Evolutionary conservation across 2,329 filamentous ascomycete species (phyloP).

Genomic region (Blastomyces percursus): DNA sequence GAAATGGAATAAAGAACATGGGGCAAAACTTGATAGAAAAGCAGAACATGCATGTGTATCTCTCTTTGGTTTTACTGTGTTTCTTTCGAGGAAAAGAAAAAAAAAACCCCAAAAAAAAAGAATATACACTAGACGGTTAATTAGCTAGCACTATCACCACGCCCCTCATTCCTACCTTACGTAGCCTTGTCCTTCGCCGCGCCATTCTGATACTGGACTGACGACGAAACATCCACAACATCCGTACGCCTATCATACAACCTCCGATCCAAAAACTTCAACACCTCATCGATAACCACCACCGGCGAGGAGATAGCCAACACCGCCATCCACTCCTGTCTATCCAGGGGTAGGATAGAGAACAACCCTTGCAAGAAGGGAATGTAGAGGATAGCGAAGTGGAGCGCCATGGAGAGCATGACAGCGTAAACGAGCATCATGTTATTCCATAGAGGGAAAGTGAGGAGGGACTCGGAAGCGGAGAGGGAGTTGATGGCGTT

Average conservation of each 20-base stretch:
- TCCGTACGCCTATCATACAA: neutral
- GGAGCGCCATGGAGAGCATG: conserved; percentile 78
- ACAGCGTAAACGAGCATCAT: conserved; percentile 98
- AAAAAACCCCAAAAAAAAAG: too few relatives aligned
- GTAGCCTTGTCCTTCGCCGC: neutral
- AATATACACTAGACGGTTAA: neutral
- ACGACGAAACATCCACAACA: neutral
- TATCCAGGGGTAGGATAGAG: conserved; percentile 77
- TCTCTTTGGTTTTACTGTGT: neutral
- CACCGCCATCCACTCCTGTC: conserved; percentile 86
- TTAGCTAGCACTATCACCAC: neutral
- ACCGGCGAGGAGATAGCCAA: conserved; percentile 80
- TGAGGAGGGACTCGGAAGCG: conserved; percentile 86
- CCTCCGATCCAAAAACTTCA: conserved; percentile 1
- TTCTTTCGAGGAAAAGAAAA: too few relatives aligned
- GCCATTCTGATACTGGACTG: neutral
- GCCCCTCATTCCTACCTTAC: neutral
- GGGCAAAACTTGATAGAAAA: neutral
- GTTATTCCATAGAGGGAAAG: conserved; percentile 93
- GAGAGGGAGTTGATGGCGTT: conserved; percentile 98
- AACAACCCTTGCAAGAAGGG: conserved; percentile 83
- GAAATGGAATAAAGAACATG: neutral
- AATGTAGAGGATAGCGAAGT: conserved; percentile 87
- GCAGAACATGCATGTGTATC: neutral
- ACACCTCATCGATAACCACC: conserved; percentile 38